Evolutionary conservation across 306 rosid genomes (phyloP).

Genomic region (Pachyrhizus erosus): DNA sequence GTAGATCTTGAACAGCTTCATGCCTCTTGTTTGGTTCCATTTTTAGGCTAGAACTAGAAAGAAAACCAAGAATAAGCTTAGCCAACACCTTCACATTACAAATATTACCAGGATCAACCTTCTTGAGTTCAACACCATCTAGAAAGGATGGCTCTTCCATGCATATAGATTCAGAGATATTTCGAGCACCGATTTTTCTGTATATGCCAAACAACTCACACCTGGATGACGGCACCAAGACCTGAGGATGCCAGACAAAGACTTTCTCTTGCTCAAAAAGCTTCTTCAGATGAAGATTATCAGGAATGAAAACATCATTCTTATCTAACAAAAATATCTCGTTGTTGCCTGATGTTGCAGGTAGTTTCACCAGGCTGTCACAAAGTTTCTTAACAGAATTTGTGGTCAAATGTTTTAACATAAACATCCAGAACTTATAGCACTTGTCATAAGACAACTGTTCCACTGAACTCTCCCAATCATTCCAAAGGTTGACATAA

Average conservation of each 20-base stretch:
- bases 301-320: constrained; percentile 63
- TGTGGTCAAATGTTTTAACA: constrained; percentile 47
- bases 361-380: constrained; percentile 59
- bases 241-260: constrained; percentile 81
- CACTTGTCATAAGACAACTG: constrained; percentile 55
- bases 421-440: constrained; percentile 67
- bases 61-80: constrained; percentile 70
- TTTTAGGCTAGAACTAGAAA: constrained; percentile 58
- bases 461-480: constrained; percentile 61
- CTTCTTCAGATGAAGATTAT: constrained; percentile 69
- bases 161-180: constrained; percentile 60
- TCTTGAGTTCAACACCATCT: constrained; percentile 28
- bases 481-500: constrained; percentile 68
- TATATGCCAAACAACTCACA: constrained; percentile 54
- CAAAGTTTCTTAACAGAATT: constrained; percentile 43
- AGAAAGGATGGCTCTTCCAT: constrained; percentile 47
- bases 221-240: constrained; percentile 47
- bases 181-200: constrained; percentile 60
- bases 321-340: constrained; percentile 55
- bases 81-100: constrained; percentile 55
- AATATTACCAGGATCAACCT: constrained; percentile 34
- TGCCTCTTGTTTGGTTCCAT: constrained; percentile 65
- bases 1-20: constrained; percentile 58
- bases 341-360: constrained; percentile 47
- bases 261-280: constrained; percentile 56